Conservation (phyloP, 2,329 filamentous ascomycete species). For the Hypoxylon sp. region DNA sequence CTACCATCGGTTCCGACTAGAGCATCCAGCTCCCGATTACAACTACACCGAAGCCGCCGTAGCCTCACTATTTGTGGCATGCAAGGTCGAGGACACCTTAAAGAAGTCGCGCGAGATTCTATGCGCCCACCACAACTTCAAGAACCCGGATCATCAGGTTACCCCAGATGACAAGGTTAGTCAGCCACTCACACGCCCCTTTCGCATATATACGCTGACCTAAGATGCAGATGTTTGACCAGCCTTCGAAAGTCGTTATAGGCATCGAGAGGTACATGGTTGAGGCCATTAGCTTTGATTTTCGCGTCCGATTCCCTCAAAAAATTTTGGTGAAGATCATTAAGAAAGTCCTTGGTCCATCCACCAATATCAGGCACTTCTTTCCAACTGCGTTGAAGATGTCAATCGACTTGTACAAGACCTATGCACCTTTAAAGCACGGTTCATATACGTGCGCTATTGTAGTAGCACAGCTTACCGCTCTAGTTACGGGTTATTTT, state of each 20-base stretch:
- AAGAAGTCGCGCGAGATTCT: conserved; percentile 97
- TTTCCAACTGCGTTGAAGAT: conserved; percentile 83
- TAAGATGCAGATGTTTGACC: conserved; percentile 79
- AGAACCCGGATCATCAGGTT: conserved; percentile 75
- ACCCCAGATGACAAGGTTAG: conserved; percentile 86
- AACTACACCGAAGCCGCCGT: conserved; percentile 89
- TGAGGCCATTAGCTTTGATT: conserved; percentile 94
- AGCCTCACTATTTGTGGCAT: conserved; percentile 90
- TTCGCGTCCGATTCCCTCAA: conserved; percentile 89
- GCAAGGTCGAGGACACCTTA: conserved; percentile 97
- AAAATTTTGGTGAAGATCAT: conserved; percentile 86
- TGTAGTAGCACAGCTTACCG: conserved; percentile 84
- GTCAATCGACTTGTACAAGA: conserved; percentile 91
- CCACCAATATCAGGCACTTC: conserved; percentile 68
- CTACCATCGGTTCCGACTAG: conserved; percentile 92
- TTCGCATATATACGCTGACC: conserved; percentile 22
- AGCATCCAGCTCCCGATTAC: conserved; percentile 88
- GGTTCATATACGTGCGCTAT: conserved; percentile 88
- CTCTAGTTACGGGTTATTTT: conserved; percentile 73
- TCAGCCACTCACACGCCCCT: conserved; percentile 27
- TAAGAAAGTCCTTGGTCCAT: conserved; percentile 66
- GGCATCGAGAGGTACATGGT: conserved; percentile 93
- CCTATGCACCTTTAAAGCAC: conserved; percentile 92
- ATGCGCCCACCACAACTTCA: conserved; percentile 90
- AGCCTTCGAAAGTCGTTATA: conserved; percentile 83